These are phyloP conservation scores for Clarireedia homoeocarpa DNA, from an alignment of 2,329 filamentous ascomycete genomes.

Conservation along the genomic window DNA sequence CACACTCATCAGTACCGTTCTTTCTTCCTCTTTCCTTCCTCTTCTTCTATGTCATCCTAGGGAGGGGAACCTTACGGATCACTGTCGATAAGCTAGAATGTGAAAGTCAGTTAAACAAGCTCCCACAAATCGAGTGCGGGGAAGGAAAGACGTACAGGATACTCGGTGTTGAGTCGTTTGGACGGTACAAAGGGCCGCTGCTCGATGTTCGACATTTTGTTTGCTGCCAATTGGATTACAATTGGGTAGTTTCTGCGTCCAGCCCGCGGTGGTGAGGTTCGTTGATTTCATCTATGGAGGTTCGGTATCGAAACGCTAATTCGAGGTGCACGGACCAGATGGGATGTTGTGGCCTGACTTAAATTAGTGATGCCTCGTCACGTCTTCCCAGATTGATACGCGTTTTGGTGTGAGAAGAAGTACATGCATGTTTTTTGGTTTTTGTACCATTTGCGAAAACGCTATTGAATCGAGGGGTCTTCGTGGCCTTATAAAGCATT, in stretches of 20 bases:
- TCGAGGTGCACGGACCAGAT: background rate
- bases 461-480: background rate
- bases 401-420: background rate
- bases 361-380: constrained; percentile 5
- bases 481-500: background rate
- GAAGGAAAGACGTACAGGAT: constrained; percentile 59
- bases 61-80: constrained; percentile 66
- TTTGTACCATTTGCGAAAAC: background rate
- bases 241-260: constrained; percentile 6
- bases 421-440: background rate
- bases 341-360: background rate
- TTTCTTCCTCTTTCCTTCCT: background rate
- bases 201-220: constrained; percentile 31
- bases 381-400: constrained; percentile 6
- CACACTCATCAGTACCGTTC: constrained; percentile 23
- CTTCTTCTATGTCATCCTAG: background rate
- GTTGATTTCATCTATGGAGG: constrained; percentile 8
- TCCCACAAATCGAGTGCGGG: constrained; percentile 2
- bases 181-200: constrained; percentile 54
- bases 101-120: constrained; percentile 24
- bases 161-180: constrained; percentile 75
- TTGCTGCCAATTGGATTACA: constrained; percentile 24
- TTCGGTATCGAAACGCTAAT: constrained; percentile 10
- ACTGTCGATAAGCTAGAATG: constrained; percentile 86
- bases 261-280: background rate